Conservation (phyloP, 1,284 basidiomycete species). For the Trametes pubescens region DNA sequence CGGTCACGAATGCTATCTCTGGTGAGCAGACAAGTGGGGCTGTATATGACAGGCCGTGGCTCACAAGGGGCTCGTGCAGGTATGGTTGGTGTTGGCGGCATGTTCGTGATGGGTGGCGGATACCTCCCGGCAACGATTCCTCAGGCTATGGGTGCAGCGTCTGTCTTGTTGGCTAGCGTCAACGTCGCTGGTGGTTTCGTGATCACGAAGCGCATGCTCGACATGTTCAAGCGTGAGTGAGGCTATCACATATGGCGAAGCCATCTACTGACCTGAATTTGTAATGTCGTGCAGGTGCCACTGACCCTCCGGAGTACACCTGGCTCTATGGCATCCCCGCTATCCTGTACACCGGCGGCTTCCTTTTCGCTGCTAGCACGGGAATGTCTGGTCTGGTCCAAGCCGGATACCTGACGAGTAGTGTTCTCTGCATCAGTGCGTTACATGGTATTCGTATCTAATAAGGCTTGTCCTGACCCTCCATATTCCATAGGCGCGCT, state of each 20-base stretch:
- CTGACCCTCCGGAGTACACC: slow-evolving; percentile 86
- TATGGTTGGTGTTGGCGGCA: slow-evolving; percentile 84
- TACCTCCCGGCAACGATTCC: slow-evolving; percentile 83
- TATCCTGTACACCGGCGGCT: slow-evolving; percentile 81
- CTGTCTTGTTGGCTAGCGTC: slow-evolving; percentile 83
- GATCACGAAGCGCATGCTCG: slow-evolving; percentile 87
- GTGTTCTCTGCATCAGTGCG: slow-evolving; percentile 81
- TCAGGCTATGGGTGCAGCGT: slow-evolving; percentile 78
- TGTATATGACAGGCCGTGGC: neutral
- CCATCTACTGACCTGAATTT: neutral
- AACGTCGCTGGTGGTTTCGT: slow-evolving; percentile 88
- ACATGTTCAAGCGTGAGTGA: slow-evolving; percentile 84
- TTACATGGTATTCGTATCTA: neutral
- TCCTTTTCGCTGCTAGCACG: slow-evolving; percentile 79
- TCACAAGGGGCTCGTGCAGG: slow-evolving; percentile 41
- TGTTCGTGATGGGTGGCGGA: slow-evolving; percentile 90
- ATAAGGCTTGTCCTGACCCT: neutral
- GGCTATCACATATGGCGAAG: neutral
- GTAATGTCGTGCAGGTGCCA: slow-evolving; percentile 57
- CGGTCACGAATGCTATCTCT: slow-evolving; percentile 85
- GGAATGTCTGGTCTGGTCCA: slow-evolving; percentile 87
- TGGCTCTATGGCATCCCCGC: slow-evolving; percentile 84
- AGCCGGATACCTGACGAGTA: slow-evolving; percentile 84
- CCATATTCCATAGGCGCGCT: slow-evolving; percentile 61
- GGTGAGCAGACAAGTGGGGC: slow-evolving; percentile 45